Evolutionary conservation across 768 basidiomycete species (phyloP), one percentile per base, ranked within the genome.

Genomic region (Boletellus ananas): DNA sequence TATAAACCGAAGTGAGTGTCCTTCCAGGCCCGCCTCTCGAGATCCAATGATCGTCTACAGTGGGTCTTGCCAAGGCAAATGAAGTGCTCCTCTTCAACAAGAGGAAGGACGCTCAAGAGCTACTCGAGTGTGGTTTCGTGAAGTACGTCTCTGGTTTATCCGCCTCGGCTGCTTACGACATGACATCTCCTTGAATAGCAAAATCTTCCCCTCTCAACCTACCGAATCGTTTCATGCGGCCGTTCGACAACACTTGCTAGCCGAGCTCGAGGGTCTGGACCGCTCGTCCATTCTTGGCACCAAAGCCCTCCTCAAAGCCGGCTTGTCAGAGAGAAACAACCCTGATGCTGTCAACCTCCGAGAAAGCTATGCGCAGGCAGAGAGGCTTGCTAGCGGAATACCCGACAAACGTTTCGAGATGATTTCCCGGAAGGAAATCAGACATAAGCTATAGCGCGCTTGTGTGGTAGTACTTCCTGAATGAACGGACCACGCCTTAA

Each of bases 351-450:
- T 79, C 11, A 84, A 84, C 57, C 70, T 86, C 13, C 74, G 85
- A 40, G 85, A 87, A 66, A 83, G 81, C 46, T 85, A 85, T 60
- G 83, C 80, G 11, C 85, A 87, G 68, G 84, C 84, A 3, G 80
- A 78, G 41, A 74, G 79, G 43, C 78, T 87, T 59, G 78, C 75
- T 5, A 84, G 78, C 47, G 85, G 84, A 1, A 66, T 80, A 35
- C 86, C 86, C 10, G 34, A 50, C 1, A 63, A 65, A 52, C 77
- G 78, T 40, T 89, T 87, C 55, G 66, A 56, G 20, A 76, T 73
- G 62, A 76, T 87, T 48, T 77, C 82, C 17, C 74, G 61, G 42
- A 85, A 79, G 59, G 82, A 87, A 65, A 79, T 85, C 55, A 82
- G 70, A 54, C 84, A 86, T 59, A 86, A 84, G 57, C 63, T 85